A percentile compares a stretch with the other conserved stretches of the same genome.
phyloP scores from a whole-genome alignment of 1,284 basidiomycete species.

The Volvariella volvacea region DNA sequence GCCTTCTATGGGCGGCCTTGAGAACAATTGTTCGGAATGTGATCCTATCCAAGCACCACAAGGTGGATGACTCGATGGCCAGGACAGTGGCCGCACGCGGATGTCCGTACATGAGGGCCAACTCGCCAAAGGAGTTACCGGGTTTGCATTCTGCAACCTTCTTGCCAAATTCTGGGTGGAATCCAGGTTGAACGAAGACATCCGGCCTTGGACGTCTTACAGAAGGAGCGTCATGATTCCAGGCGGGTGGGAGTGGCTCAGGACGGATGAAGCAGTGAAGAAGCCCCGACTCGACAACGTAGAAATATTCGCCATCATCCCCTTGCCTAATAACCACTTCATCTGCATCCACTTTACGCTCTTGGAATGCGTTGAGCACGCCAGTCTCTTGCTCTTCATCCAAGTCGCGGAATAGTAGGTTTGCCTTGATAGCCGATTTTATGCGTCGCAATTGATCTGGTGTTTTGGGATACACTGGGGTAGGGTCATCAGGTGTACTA shows the following conservation, averaged over 20 bases:
- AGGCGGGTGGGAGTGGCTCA: constrained; percentile 54
- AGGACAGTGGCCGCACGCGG: constrained; percentile 93
- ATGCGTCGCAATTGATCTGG: constrained; percentile 85
- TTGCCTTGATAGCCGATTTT: constrained; percentile 79
- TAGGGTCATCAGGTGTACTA: constrained; percentile 53
- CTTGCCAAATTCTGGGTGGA: constrained; percentile 69
- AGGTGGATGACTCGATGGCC: constrained; percentile 75
- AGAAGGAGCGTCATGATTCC: constrained; percentile 17
- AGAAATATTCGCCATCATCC: constrained; percentile 96
- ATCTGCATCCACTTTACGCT: constrained; percentile 65
- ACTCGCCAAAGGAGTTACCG: constrained; percentile 90
- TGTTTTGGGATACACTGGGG: constrained; percentile 79
- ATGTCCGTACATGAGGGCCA: constrained; percentile 97
- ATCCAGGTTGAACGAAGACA: constrained; percentile 56
- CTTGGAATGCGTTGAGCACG: constrained; percentile 94
- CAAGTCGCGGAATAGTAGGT: constrained; percentile 94
- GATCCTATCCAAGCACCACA: constrained; percentile 95
- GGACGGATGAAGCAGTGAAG: constrained; percentile 84
- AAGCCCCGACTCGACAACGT: constrained; percentile 89
- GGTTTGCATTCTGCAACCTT: constrained; percentile 84
- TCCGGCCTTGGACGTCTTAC: constrained; percentile 18
- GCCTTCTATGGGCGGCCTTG: constrained; percentile 78
- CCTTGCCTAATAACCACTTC: constrained; percentile 95
- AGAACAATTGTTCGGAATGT: constrained; percentile 98
- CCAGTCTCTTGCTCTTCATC: constrained; percentile 94